Percentiles rank a stretch among this genome's conserved stretches.
phyloP scores from a whole-genome alignment of 257 asterid genomes.

The Solanum arcanum region DNA sequence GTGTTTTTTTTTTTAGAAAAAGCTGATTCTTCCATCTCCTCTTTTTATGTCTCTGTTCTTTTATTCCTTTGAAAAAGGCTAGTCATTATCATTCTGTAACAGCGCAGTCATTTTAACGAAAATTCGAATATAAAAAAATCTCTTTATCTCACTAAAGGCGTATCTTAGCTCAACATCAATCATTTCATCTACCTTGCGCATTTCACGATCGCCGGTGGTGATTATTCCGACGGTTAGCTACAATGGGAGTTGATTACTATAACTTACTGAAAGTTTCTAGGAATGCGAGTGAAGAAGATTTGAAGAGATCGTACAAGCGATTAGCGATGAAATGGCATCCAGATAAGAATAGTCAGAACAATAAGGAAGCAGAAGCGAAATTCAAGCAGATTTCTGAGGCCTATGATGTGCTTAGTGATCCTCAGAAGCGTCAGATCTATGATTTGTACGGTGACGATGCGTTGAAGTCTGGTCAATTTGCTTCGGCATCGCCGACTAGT shows the following conservation, averaged over 20 bases:
- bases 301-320: slow-evolving; percentile 76
- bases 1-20: neutral
- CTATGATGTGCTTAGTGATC: slow-evolving; percentile 78
- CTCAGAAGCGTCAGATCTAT: slow-evolving; percentile 89
- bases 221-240: neutral
- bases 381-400: slow-evolving; percentile 97
- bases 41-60: neutral
- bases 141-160: slow-evolving; percentile 13
- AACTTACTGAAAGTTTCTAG: slow-evolving; percentile 51
- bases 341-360: slow-evolving; percentile 71
- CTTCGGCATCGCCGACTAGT: slow-evolving; percentile 18
- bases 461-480: slow-evolving; percentile 40
- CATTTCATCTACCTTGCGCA: slow-evolving; percentile 38
- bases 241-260: slow-evolving; percentile 81
- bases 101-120: slow-evolving; percentile 17
- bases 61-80: neutral
- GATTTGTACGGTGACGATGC: slow-evolving; percentile 83
- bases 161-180: slow-evolving; percentile 35
- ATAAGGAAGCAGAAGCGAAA: slow-evolving; percentile 77
- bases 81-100: neutral
- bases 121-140: neutral
- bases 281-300: slow-evolving; percentile 64
- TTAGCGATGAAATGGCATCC: slow-evolving; percentile 99
- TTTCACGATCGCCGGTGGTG: slow-evolving; percentile 23
- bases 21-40: neutral